These are phyloP conservation scores for Pichia sp. DNA, from an alignment of 1,139 yeast species.

Conservation along the genomic window DNA sequence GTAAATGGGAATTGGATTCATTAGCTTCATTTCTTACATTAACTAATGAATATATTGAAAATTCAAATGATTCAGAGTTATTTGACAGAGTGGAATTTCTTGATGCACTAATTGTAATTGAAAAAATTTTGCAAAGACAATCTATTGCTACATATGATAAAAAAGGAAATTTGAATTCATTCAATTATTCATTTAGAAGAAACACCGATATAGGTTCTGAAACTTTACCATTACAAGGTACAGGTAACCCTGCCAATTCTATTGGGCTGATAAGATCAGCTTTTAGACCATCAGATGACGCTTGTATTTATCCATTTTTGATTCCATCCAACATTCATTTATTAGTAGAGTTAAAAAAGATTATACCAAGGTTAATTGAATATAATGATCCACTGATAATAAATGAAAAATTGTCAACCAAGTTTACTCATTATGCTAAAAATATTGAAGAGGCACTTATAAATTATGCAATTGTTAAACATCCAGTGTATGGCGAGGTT, in stretches of 20 bases:
- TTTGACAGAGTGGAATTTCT: slow-evolving; percentile 55
- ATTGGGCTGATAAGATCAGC: slow-evolving; percentile 80
- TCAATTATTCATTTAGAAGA: slow-evolving; percentile 63
- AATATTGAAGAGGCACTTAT: slow-evolving; percentile 52
- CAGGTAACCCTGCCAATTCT: slow-evolving; percentile 76
- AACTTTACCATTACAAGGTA: slow-evolving; percentile 69
- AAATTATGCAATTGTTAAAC: slow-evolving; percentile 56
- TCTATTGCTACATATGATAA: slow-evolving; percentile 55
- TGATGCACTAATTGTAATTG: slow-evolving; percentile 47
- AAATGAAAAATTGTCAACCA: slow-evolving; percentile 11
- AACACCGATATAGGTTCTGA: slow-evolving; percentile 73
- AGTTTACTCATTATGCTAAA: slow-evolving; percentile 34
- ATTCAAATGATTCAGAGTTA: slow-evolving; percentile 43
- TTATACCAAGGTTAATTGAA: slow-evolving; percentile 16
- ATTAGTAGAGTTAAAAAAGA: slow-evolving; percentile 46
- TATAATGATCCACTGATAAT: neutral
- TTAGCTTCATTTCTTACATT: slow-evolving; percentile 75
- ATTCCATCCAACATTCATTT: slow-evolving; percentile 84
- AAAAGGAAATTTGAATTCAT: slow-evolving; percentile 45
- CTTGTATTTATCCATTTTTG: slow-evolving; percentile 71
- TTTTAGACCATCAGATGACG: slow-evolving; percentile 87
- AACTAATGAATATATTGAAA: slow-evolving; percentile 59
- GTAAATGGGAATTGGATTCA: slow-evolving; percentile 85
- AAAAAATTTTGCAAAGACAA: slow-evolving; percentile 54
- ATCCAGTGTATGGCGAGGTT: slow-evolving; percentile 66